Evolutionary conservation across 345 rosid genomes (phyloP), one percentile per base, ranked within the genome.

Genomic region (Corchorus olitorius): DNA sequence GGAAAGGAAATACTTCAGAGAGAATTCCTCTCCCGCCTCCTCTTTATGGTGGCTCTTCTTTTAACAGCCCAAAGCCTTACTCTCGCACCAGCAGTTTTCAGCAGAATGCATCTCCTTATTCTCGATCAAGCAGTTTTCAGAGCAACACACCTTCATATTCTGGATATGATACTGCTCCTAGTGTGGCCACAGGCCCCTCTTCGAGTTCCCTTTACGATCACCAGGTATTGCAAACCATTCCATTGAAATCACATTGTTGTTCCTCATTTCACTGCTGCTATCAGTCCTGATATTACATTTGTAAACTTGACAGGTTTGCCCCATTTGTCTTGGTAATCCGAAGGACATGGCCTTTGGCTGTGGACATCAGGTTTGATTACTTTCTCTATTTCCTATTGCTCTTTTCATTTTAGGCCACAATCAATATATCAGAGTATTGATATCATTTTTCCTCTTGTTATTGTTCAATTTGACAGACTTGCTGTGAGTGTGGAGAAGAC

Each of bases 301-400:
- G 67, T 65, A 20, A 70, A 64, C 52, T 65, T 33, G 69, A 50
- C 88, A 94, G 98, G 46, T 78, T 78, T 94, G 98, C 68, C 91
- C 94, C 68, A 83, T 94, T 74, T 94, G 97, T 80, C 82, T 92
- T 67, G 71, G 81, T 48, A 88, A 83, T 82, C 76, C 78, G 55
- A 91, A 89, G 75, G 82, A 88, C 83, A 86, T 91, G 97, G 93
- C 97, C 76, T 92, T 94, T 61, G 92, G 91, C 58, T 92, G 98
- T 54, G 96, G 98, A 16, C 98, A 94, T 80, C 97, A 88, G 93
- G 96, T 88, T 88, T 78, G 64, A 53, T 53, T 41, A 59, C 50
- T 66, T 58, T n/a, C 75, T 65, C 14, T 45, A 50, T 53, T 53
- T 45, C 22, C 48, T 67, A 13, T 41, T 11, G 20, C 43, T 73